phyloP scores from a whole-genome alignment of 306 rosid genomes.

The Vigna radiata region DNA sequence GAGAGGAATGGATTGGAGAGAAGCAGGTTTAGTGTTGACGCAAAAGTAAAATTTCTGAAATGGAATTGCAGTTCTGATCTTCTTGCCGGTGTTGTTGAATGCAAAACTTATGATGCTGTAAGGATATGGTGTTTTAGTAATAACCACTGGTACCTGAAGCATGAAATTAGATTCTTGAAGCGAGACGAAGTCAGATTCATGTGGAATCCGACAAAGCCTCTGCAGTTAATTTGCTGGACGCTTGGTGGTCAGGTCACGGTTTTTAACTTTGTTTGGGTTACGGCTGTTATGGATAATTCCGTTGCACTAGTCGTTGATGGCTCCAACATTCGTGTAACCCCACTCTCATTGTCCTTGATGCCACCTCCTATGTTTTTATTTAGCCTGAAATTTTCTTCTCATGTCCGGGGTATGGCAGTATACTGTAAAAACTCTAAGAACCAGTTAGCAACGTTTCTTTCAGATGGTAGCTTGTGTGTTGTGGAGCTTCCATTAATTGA shows the following conservation, averaged over 20 bases:
- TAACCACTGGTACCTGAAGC: conserved; percentile 89
- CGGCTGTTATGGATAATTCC: conserved; percentile 80
- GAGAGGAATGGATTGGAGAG: conserved; percentile 97
- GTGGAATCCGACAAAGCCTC: conserved; percentile 84
- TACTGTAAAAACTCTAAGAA: conserved; percentile 73
- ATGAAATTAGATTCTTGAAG: conserved; percentile 78
- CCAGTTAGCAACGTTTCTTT: conserved; percentile 71
- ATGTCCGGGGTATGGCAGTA: conserved; percentile 68
- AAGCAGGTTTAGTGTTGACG: conserved; percentile 72
- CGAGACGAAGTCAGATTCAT: conserved; percentile 69
- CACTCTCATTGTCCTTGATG: conserved; percentile 73
- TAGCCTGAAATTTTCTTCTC: conserved; percentile 70
- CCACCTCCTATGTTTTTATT: conserved; percentile 94
- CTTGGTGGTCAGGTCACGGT: conserved; percentile 74
- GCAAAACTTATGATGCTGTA: conserved; percentile 69
- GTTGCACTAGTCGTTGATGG: conserved; percentile 80
- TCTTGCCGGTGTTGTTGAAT: conserved; percentile 83
- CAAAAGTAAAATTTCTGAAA: conserved; percentile 65
- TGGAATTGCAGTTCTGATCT: conserved; percentile 99
- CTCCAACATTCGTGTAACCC: conserved; percentile 69
- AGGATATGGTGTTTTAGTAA: conserved; percentile 92
- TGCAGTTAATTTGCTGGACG: conserved; percentile 91
- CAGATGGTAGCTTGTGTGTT: conserved; percentile 74
- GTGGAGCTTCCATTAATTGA: conserved; percentile 86
- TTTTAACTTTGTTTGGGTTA: conserved; percentile 75